Evolutionary conservation across 2,329 filamentous ascomycete genomes (phyloP).

Genomic region (Teratosphaeriaceae sp.): DNA sequence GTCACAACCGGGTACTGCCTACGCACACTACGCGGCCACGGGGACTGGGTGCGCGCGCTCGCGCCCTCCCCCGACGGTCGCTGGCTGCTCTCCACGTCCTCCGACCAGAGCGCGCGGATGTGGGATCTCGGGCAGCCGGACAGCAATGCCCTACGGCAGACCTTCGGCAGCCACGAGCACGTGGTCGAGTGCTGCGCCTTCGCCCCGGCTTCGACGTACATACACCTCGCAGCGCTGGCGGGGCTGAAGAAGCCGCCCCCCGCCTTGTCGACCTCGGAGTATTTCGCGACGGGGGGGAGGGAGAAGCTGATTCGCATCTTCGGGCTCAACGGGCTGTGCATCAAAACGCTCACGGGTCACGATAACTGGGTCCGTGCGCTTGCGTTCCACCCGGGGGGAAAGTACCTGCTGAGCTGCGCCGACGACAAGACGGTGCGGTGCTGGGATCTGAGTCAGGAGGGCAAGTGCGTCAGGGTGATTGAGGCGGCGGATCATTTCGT

Average conservation of each 20-base stretch:
- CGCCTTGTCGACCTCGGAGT: constrained; percentile 70
- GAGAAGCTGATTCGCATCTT: constrained; percentile 90
- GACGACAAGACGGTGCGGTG: constrained; percentile 91
- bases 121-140: constrained; percentile 79
- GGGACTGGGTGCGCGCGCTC: constrained; percentile 87
- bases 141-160: constrained; percentile 54
- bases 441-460: constrained; percentile 89
- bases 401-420: constrained; percentile 76
- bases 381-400: constrained; percentile 86
- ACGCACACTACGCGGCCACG: constrained; percentile 79
- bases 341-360: constrained; percentile 79
- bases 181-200: constrained; percentile 79
- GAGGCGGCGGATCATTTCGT: constrained; percentile 74
- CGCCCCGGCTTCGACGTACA: constrained; percentile 71
- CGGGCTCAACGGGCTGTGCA: constrained; percentile 75
- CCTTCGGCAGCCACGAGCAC: constrained; percentile 81
- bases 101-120: constrained; percentile 72
- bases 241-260: constrained; percentile 78
- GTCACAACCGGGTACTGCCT: constrained; percentile 88
- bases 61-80: constrained; percentile 74
- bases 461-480: constrained; percentile 79
- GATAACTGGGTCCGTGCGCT: constrained; percentile 90
- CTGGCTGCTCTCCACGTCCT: constrained; percentile 74
- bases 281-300: constrained; percentile 78
- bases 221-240: constrained; percentile 68